These are phyloP conservation scores for Penicillium sclerotiorum DNA, from an alignment of 2,329 filamentous ascomycete species.

Conservation along the genomic window DNA sequence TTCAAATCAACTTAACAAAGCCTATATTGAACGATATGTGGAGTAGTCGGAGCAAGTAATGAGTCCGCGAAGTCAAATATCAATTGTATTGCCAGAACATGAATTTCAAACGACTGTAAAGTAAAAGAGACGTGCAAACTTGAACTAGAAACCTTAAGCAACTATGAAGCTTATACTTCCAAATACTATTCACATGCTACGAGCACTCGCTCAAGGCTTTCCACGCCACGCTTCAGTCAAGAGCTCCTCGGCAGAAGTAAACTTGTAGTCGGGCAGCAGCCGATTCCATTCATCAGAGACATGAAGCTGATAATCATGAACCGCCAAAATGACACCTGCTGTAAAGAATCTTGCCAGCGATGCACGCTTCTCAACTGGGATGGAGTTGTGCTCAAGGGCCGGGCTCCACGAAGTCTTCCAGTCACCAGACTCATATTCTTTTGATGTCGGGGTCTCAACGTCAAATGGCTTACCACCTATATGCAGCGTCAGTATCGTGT, in stretches of 20 bases:
- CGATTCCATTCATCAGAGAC: slow-evolving; percentile 41
- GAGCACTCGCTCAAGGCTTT: too few species aligned
- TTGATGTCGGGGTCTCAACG: slow-evolving; percentile 33
- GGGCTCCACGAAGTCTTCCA: slow-evolving; percentile 30
- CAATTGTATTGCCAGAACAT: too few species aligned
- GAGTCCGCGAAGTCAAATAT: too few species aligned
- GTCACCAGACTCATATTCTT: slow-evolving; percentile 34
- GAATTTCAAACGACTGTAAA: too few species aligned
- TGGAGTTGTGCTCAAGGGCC: slow-evolving; percentile 28
- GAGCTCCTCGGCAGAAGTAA: slow-evolving; percentile 34
- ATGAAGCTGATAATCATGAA: slow-evolving; percentile 23
- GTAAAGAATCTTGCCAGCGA: slow-evolving; percentile 22
- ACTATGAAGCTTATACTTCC: too few species aligned
- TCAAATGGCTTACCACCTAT: slow-evolving; percentile 12
- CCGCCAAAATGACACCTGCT: slow-evolving; percentile 28
- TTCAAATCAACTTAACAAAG: too few species aligned
- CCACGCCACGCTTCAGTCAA: slow-evolving; percentile 28
- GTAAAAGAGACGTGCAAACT: too few species aligned
- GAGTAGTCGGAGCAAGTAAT: too few species aligned
- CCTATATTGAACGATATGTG: too few species aligned
- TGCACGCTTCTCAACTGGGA: slow-evolving; percentile 30
- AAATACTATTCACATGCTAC: too few species aligned
- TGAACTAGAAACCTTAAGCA: not conserved
- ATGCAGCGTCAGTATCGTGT: not conserved
- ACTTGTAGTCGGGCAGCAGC: slow-evolving; percentile 39